These are phyloP conservation scores for Hypoxylon lienhwacheense DNA, from an alignment of 495 filamentous ascomycete species.

Conservation along the genomic window DNA sequence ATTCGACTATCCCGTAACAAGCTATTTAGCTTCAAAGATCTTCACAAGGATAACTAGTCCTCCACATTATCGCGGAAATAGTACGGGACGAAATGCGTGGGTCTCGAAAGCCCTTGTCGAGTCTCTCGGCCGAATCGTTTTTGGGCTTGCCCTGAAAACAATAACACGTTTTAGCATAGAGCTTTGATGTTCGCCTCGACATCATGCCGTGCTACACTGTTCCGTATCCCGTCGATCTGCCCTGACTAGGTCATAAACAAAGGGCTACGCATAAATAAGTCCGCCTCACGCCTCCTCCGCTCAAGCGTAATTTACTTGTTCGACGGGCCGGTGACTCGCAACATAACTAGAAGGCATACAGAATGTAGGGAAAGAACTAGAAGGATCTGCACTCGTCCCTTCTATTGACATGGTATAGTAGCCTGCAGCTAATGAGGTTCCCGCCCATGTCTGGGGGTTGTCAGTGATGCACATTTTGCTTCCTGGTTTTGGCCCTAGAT, in stretches of 20 bases:
- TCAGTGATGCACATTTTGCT: not conserved
- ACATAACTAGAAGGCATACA: slow-evolving; percentile 11
- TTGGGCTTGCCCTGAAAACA: not conserved
- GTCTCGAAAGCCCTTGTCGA: slow-evolving; percentile 4
- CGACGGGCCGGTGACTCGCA: slow-evolving; percentile 15
- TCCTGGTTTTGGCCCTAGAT: slow-evolving; percentile 3
- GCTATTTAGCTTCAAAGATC: no score
- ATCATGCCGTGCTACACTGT: slow-evolving; percentile 21
- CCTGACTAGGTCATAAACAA: slow-evolving; percentile 13
- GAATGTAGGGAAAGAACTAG: slow-evolving; percentile 6
- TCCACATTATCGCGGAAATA: slow-evolving; percentile 15
- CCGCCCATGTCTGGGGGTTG: not conserved
- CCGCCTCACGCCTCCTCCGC: slow-evolving; percentile 3
- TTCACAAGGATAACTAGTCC: slow-evolving; percentile 21
- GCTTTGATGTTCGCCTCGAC: slow-evolving; percentile 14
- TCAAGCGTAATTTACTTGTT: slow-evolving; percentile 9
- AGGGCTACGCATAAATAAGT: not conserved
- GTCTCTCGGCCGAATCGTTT: slow-evolving; percentile 21
- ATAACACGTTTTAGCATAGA: slow-evolving; percentile 9
- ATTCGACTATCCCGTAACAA: no score
- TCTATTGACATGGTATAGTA: slow-evolving; percentile 9
- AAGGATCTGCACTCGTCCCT: slow-evolving; percentile 7
- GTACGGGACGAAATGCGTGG: slow-evolving; percentile 16
- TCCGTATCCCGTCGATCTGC: slow-evolving; percentile 20
- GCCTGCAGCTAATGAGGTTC: not conserved